phyloP scores from a whole-genome alignment of 768 basidiomycete species.

The Mycena rosella region DNA sequence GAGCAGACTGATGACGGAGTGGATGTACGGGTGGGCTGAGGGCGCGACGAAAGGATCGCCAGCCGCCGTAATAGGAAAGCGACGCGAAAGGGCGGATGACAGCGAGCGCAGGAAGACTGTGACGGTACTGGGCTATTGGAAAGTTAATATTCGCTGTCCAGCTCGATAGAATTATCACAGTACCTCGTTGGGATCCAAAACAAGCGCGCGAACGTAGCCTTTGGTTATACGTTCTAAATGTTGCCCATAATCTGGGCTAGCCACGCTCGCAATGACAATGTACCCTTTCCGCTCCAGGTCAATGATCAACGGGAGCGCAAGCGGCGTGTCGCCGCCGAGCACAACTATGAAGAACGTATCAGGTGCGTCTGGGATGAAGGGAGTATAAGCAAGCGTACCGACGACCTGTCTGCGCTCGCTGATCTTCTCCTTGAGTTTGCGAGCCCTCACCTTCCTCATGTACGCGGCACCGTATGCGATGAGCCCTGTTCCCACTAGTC shows the following conservation, averaged over 20 bases:
- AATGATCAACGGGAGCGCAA: constrained; percentile 77
- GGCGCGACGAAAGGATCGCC: constrained; percentile 87
- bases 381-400: constrained; percentile 58
- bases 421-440: constrained; percentile 61
- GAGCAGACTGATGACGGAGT: constrained; percentile 83
- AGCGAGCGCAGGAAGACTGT: constrained; percentile 86
- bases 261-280: constrained; percentile 86
- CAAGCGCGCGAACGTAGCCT: constrained; percentile 85
- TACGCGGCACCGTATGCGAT: constrained; percentile 63
- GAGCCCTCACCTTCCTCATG: constrained; percentile 48
- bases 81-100: constrained; percentile 81
- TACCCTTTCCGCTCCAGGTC: constrained; percentile 85
- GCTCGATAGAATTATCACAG: constrained; percentile 28
- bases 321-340: constrained; percentile 82
- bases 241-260: constrained; percentile 73
- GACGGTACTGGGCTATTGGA: constrained; percentile 73
- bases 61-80: constrained; percentile 81
- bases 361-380: not conserved
- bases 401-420: constrained; percentile 76
- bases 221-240: constrained; percentile 73
- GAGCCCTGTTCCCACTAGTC: constrained; percentile 68
- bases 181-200: constrained; percentile 86
- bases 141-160: constrained; percentile 7
- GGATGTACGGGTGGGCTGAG: constrained; percentile 75
- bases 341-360: constrained; percentile 64